Conservation (phyloP, 768 basidiomycete genomes). For the Trametes elegans region DNA sequence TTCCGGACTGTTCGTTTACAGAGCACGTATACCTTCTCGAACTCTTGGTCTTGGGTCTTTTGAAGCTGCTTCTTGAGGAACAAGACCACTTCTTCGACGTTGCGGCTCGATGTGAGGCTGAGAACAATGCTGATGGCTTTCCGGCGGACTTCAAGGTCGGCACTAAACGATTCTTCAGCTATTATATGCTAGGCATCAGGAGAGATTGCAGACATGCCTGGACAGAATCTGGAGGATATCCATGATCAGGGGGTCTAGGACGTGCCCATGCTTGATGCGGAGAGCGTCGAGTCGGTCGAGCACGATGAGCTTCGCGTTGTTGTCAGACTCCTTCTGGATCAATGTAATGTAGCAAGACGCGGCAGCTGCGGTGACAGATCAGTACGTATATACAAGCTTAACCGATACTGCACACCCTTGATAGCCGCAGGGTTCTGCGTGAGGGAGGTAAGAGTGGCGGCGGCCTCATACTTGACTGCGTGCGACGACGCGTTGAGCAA, state of each 20-base stretch:
- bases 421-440: slow-evolving; percentile 96
- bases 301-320: slow-evolving; percentile 98
- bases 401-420: slow-evolving; percentile 58
- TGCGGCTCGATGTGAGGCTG: slow-evolving; percentile 90
- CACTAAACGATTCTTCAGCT: slow-evolving; percentile 41
- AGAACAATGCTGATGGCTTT: slow-evolving; percentile 90
- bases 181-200: not conserved
- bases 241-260: slow-evolving; percentile 91
- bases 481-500: slow-evolving; percentile 86
- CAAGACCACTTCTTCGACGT: slow-evolving; percentile 93
- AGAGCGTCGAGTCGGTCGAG: slow-evolving; percentile 85
- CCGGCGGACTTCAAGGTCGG: slow-evolving; percentile 94
- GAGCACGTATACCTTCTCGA: slow-evolving; percentile 69
- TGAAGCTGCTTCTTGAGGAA: slow-evolving; percentile 99
- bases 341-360: slow-evolving; percentile 86
- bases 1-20: not conserved
- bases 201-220: slow-evolving; percentile 45
- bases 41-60: slow-evolving; percentile 87
- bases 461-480: slow-evolving; percentile 97
- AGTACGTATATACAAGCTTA: not conserved
- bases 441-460: slow-evolving; percentile 88
- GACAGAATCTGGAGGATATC: slow-evolving; percentile 90
- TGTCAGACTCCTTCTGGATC: slow-evolving; percentile 94
- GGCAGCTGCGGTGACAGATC: slow-evolving; percentile 35
- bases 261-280: slow-evolving; percentile 80